Percentiles rank a stretch among this genome's conserved stretches.
Evolutionary conservation across 345 rosid species (phyloP).

Genomic region (Cardamine occulta): DNA sequence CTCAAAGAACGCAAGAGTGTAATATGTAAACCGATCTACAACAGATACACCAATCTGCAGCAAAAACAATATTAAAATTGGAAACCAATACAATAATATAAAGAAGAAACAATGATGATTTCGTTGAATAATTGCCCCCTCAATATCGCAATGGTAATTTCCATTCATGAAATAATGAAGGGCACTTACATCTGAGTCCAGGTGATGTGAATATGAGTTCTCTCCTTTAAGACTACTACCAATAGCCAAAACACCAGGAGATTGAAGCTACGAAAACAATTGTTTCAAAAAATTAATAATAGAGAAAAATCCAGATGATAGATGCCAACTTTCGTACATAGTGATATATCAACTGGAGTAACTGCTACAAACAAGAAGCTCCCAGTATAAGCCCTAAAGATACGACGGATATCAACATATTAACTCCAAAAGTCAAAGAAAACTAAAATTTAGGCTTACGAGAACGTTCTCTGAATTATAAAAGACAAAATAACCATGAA

Average conservation of each 20-base stretch:
- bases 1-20: conserved; percentile 94
- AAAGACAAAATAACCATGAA: too few relatives aligned
- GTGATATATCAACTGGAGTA: too few relatives aligned
- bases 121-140: background rate
- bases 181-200: conserved; percentile 86
- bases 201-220: conserved; percentile 97
- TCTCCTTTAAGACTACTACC: conserved; percentile 99
- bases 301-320: too few relatives aligned
- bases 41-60: conserved; percentile 94
- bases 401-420: too few relatives aligned
- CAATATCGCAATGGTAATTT: background rate
- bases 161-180: conserved; percentile 12
- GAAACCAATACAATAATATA: background rate
- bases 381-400: too few relatives aligned
- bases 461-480: too few relatives aligned
- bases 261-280: conserved; percentile 65
- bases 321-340: too few relatives aligned
- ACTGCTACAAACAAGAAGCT: too few relatives aligned
- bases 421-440: background rate
- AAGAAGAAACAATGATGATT: conserved; percentile 24
- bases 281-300: conserved; percentile 15
- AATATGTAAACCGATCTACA: conserved; percentile 93
- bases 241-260: conserved; percentile 94
- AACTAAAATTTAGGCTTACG: background rate
- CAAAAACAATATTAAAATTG: conserved; percentile 4